Evolutionary conservation across 352 stramenopile species (phyloP), one percentile per base, ranked within the genome.

Genomic region (Globisporangium camurandrum): DNA sequence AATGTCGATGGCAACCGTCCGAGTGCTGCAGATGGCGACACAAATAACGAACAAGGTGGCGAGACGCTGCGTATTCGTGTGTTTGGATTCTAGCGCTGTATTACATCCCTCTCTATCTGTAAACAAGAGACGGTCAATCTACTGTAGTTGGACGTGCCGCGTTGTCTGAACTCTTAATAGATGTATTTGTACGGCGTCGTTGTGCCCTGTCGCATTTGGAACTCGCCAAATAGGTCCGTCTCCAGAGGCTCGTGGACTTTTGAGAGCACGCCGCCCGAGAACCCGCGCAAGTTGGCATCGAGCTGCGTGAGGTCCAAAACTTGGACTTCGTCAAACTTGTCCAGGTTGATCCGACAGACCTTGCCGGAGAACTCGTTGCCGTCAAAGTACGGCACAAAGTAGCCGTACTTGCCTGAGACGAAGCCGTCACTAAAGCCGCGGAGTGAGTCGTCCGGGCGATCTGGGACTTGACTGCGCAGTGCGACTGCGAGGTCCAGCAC

Each of bases 291-390:
- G 12, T 31, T 34, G 3, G 56, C 50, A 34, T 83, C 68, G 12
- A 75, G 51, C 41, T 77, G 64, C 2, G 71, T 70, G 20, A 92
- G 67, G 53, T 86, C 75, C 9, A 92, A 54, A 24, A 70, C 71
- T 58, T 92, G 77, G 9, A 92, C 80, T 59, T 89, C 77, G 38
- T 86, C 57, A 27, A 88, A 92, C 30, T 70, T 88, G 23, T 87
- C 71, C 1, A 92, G 57, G 37, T 89, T 92, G 56, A 89, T 79
- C 47, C 80, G 68, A 23, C 79, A 88, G 12, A 92, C 59, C 39
- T 84, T 88, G 7, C 80, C 80, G 1, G 77, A 87, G 56, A 85
- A 86, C 0, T 53, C 57, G 3, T 52, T 59, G 20, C 80, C 80
- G 27, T 88, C 80, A 38, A 88, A 92, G 53, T 73, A 88, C 5